Evolutionary conservation across 352 stramenopile species (phyloP).

Genomic region (Phytophthora cactorum): DNA sequence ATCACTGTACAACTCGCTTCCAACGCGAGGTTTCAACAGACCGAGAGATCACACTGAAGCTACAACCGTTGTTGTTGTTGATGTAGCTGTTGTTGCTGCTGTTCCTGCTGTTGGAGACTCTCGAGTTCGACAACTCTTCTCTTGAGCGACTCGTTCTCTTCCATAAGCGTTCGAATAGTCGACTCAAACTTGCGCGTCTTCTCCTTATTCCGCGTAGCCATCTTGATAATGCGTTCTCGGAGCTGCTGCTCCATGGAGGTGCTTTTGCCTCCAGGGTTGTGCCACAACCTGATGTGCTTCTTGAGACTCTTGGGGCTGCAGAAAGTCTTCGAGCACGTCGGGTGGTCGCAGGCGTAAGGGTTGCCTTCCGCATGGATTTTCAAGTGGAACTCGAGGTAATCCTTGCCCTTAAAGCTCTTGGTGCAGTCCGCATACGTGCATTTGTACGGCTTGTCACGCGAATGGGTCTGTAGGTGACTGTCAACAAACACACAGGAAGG

Average conservation of each 20-base stretch:
- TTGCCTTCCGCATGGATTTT: slow-evolving; percentile 86
- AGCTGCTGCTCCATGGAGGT: slow-evolving; percentile 88
- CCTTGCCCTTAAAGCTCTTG: slow-evolving; percentile 91
- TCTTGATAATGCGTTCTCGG: slow-evolving; percentile 86
- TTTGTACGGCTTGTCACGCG: slow-evolving; percentile 85
- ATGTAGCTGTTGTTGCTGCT: slow-evolving; percentile 2
- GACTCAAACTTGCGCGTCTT: slow-evolving; percentile 83
- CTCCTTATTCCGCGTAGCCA: slow-evolving; percentile 85
- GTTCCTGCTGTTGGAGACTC: not conserved
- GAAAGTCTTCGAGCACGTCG: slow-evolving; percentile 85
- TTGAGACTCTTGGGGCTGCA: slow-evolving; percentile 87
- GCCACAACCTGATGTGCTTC: slow-evolving; percentile 85
- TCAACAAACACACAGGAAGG: slow-evolving; percentile 1
- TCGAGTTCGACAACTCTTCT: slow-evolving; percentile 71
- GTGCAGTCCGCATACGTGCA: slow-evolving; percentile 85
- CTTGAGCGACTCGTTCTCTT: slow-evolving; percentile 79
- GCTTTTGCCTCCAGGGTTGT: slow-evolving; percentile 83
- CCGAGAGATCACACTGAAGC: slow-evolving; percentile 1
- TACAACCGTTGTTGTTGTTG: slow-evolving; percentile 29
- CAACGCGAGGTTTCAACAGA: slow-evolving; percentile 16
- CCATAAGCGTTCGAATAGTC: slow-evolving; percentile 80
- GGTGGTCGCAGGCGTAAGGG: slow-evolving; percentile 81
- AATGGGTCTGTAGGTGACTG: slow-evolving; percentile 88
- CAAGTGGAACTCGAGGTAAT: slow-evolving; percentile 87
- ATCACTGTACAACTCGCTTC: slow-evolving; percentile 37